These are phyloP conservation scores for Exophiala bonariae DNA, from an alignment of 2,329 filamentous ascomycete species.

Conservation along the genomic window DNA sequence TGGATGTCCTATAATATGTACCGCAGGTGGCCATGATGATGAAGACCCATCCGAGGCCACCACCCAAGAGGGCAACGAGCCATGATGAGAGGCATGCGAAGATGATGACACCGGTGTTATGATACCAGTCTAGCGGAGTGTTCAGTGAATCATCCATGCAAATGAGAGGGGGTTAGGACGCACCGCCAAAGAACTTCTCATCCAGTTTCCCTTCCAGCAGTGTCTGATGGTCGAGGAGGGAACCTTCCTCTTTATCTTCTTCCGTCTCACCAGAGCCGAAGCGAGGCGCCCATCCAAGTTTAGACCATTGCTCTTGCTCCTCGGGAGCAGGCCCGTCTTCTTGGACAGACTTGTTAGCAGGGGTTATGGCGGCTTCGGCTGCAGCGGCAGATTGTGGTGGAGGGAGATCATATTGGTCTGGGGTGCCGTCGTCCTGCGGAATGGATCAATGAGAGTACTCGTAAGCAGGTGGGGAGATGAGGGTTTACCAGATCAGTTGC, in stretches of 20 bases:
- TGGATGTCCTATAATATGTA: slow-evolving; percentile 95
- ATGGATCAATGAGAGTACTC: slow-evolving; percentile 10
- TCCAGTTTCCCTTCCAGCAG: slow-evolving; percentile 80
- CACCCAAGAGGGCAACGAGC: slow-evolving; percentile 84
- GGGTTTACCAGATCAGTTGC: slow-evolving; percentile 69
- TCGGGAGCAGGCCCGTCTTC: slow-evolving; percentile 46
- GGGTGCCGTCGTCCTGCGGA: slow-evolving; percentile 62
- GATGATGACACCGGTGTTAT: slow-evolving; percentile 90
- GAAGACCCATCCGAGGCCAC: slow-evolving; percentile 89
- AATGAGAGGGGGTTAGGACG: slow-evolving; percentile 27
- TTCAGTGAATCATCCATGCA: slow-evolving; percentile 11
- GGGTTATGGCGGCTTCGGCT: slow-evolving; percentile 47
- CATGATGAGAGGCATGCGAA: slow-evolving; percentile 91
- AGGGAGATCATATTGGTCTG: slow-evolving; percentile 74
- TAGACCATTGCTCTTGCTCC: slow-evolving; percentile 57
- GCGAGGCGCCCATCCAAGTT: slow-evolving; percentile 84
- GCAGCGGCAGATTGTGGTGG: slow-evolving; percentile 70
- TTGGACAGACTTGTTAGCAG: slow-evolving; percentile 49
- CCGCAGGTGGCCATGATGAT: slow-evolving; percentile 88
- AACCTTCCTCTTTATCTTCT: slow-evolving; percentile 56
- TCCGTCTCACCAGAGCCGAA: slow-evolving; percentile 60
- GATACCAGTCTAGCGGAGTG: slow-evolving; percentile 78
- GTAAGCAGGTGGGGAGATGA: slow-evolving; percentile 5
- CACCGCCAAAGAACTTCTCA: slow-evolving; percentile 87
- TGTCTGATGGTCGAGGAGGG: slow-evolving; percentile 82